Base-by-base conservation (phyloP, 1,284 basidiomycete species). In the Testicularia cyperi region DNA sequence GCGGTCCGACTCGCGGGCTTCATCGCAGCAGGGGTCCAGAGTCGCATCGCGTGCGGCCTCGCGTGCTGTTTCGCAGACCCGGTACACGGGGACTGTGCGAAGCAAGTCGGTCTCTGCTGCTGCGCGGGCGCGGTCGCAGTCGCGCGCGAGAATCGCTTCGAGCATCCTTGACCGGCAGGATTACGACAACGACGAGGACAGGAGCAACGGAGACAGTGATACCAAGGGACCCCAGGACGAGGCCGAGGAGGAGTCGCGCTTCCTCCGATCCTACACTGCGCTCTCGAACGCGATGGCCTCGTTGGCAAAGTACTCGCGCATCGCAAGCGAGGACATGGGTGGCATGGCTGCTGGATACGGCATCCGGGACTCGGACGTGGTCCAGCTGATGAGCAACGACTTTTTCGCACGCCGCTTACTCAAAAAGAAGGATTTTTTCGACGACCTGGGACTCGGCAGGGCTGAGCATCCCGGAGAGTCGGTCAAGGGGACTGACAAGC, bases 361-460 rank as follows among this genome's bases (percentile, higher is more conserved):
- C 15, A 46, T 67, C 7, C 48, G 61, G 26, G 70, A 70, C 21
- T 62, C 57, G 14, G 70, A 72, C 29, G 58, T 72, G 14, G 55
- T 72, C 9, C 68, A 68, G 45, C 44, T 71, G 35, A 61, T 67
- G 63, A 66, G 66, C 38, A 51, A 44, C 24, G 67, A 68, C 38
- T 62, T 68, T 26, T 63, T 63, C 33, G 58, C 58, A 3, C 31
- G 58, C 4, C 34, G 58, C 9, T 16, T 63, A 38, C 25, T 63
- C 27, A 38, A 39, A 9, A 54, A 51, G 24, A 49, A 54, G 34
- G 57, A 61, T 37, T 61, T 61, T 23, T 54, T 61, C 39, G 49
- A 61, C 28, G 37, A 42, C 27, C 46, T 61, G 34, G 46, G 45
- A 23, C 33, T 8, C 18, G 9, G 7, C 30, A n/a, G n/a, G n/a